A percentile compares a stretch with the other conserved stretches of the same genome.
Evolutionary conservation across 495 filamentous ascomycete species (phyloP).

Genomic region (Polyplosphaeria fusca): DNA sequence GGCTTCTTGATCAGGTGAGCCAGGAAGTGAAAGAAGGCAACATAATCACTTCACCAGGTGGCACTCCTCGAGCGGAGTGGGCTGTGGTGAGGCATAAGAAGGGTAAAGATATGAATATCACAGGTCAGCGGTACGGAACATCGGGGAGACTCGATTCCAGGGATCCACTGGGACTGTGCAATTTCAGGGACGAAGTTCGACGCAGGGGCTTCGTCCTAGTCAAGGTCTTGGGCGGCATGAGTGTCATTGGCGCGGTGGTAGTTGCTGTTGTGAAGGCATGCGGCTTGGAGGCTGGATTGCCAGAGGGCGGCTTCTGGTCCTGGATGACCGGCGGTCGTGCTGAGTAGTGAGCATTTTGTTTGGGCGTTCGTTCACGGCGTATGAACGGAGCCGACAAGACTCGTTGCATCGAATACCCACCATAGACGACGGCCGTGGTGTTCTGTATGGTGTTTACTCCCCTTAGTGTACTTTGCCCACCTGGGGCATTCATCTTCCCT

Average conservation of each 20-base stretch:
- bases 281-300: conserved; percentile 23
- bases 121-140: conserved; percentile 37
- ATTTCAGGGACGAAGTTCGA: conserved; percentile 65
- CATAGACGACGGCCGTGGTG: too few species aligned
- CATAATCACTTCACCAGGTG: conserved; percentile 52
- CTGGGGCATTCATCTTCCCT: too few species aligned
- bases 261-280: conserved; percentile 41
- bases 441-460: too few species aligned
- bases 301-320: conserved; percentile 23
- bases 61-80: conserved; percentile 39
- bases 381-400: too few species aligned
- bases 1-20: conserved; percentile 67
- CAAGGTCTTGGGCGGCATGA: conserved; percentile 74
- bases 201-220: conserved; percentile 63
- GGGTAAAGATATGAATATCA: conserved; percentile 29
- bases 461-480: too few species aligned
- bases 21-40: conserved; percentile 50
- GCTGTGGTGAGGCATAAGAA: conserved; percentile 24
- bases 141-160: conserved; percentile 43
- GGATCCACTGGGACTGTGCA: conserved; percentile 75
- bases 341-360: too few species aligned
- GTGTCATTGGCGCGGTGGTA: conserved; percentile 69
- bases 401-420: too few species aligned
- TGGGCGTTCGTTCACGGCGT: too few species aligned
- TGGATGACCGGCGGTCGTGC: conserved; percentile 6